These are phyloP conservation scores for Sclerotinia trifoliorum DNA, from an alignment of 2,329 filamentous ascomycete genomes.

Conservation along the genomic window DNA sequence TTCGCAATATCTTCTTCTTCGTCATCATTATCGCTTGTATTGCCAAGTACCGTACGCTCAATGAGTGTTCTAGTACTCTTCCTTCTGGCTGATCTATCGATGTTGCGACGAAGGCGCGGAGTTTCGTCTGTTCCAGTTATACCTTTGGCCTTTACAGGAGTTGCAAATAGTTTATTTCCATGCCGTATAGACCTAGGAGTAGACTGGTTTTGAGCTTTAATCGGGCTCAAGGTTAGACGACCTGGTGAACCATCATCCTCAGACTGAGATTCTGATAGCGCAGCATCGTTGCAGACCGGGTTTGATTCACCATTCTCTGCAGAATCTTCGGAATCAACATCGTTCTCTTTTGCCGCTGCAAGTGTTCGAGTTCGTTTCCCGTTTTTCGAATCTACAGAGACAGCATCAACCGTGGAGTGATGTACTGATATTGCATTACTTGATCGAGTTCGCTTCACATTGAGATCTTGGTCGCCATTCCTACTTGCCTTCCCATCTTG, in stretches of 20 bases:
- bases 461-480: conserved; percentile 23
- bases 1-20: conserved; percentile 67
- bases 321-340: conserved; percentile 4
- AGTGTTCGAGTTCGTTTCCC: not conserved
- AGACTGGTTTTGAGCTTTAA: conserved; percentile 22
- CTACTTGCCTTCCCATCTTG: conserved; percentile 19
- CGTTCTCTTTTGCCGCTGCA: conserved; percentile 3
- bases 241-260: conserved; percentile 7
- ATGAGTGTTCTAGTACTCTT: conserved; percentile 80
- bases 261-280: not conserved
- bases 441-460: conserved; percentile 27
- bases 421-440: conserved; percentile 8
- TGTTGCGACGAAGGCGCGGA: conserved; percentile 42
- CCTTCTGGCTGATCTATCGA: conserved; percentile 79
- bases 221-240: not conserved
- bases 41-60: conserved; percentile 64
- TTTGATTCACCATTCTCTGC: conserved; percentile 13
- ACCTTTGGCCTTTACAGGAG: conserved; percentile 33
- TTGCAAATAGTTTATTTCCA: conserved; percentile 37
- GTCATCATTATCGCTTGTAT: conserved; percentile 67
- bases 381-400: conserved; percentile 4
- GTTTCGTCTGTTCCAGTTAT: conserved; percentile 28
- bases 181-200: conserved; percentile 31
- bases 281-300: not conserved
- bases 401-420: not conserved